Base-by-base conservation (phyloP, 768 basidiomycete genomes). In the Podaxis mareebaensis region DNA sequence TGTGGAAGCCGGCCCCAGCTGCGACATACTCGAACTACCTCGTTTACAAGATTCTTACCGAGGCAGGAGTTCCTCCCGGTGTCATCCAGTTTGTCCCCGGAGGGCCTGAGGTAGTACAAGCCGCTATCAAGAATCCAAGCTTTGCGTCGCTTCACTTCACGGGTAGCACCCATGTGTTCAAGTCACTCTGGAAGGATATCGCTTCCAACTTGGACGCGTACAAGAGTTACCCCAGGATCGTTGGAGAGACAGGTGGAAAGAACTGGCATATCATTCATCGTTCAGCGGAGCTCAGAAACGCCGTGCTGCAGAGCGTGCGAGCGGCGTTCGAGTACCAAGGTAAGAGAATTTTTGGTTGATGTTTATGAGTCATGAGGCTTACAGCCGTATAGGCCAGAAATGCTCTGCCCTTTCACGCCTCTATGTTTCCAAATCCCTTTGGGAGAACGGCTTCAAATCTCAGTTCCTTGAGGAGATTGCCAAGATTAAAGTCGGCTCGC, bases 71-170 rank as follows among this genome's bases (percentile, higher is more conserved):
- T 3, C 97, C 97, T 17, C 84, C 93, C 3, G 90, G 92, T 63
- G 97, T 99, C 64, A 93, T 99, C 75, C 97, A 99, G 74, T 99
- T 99, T 77, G 88, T 96, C 30, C 97, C 96, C 1, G 95, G 92
- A 4, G 88, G 92, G 22, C 88, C 96, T 4, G 89, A 93, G 65
- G 86, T 97, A 58, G 96, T 96, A 64, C 85, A 83, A 49, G 91
- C 95, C 73, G 91, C 87, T 33, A 90, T 97, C 74, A 81, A 81
- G 54, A 88, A 94, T 79, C 83, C 82, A 15, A 77, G 78, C 65
- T 99, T 99, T 70, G 90, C 94, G 1, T 91, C 90, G 20, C 82
- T 99, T 59, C 94, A 99, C 79, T 99, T 99, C 78, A 99, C 97
- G 0, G 97, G 97, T 24, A 94, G 92, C 72, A 99, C 97, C 3